Evolutionary conservation across 2,329 filamentous ascomycete genomes (phyloP).

Genomic region (Calonectria pauciramosa): DNA sequence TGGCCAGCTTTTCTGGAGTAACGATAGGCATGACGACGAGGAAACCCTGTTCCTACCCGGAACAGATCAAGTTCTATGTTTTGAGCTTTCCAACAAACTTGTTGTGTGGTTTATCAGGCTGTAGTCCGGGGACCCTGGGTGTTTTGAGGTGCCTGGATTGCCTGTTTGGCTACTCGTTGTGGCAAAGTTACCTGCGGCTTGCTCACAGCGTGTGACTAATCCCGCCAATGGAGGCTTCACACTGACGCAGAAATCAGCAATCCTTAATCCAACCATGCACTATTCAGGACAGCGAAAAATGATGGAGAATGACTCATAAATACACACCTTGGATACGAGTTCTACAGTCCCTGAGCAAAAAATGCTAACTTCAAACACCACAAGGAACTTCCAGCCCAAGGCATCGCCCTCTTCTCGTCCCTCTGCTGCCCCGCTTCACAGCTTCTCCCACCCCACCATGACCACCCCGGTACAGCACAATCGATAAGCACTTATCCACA

Average conservation of each 20-base stretch:
- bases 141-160: conserved; percentile 25
- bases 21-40: conserved; percentile 85
- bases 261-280: conserved; percentile 21
- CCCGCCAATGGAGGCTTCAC: conserved; percentile 21
- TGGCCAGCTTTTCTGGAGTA: conserved; percentile 88
- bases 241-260: conserved; percentile 37
- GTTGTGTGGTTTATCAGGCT: not conserved
- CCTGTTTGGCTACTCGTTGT: conserved; percentile 20
- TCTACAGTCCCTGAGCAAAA: not conserved
- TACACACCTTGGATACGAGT: conserved; percentile 25
- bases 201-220: conserved; percentile 45
- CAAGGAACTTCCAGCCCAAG: conserved; percentile 11
- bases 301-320: conserved; percentile 47
- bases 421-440: conserved; percentile 46
- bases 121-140: not conserved
- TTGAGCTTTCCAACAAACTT: not conserved
- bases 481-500: conserved; percentile 44
- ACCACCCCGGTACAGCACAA: conserved; percentile 44
- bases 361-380: conserved; percentile 17
- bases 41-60: conserved; percentile 16
- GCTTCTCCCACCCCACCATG: conserved; percentile 37
- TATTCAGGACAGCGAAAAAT: conserved; percentile 29
- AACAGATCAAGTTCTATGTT: conserved; percentile 14
- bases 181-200: conserved; percentile 29
- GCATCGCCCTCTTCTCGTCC: conserved; percentile 23